Percentiles rank a stretch among this genome's conserved stretches.
These are phyloP conservation scores for Fusarium neocosmosporiellum DNA, from an alignment of 2,329 filamentous ascomycete genomes.

Conservation along the genomic window DNA sequence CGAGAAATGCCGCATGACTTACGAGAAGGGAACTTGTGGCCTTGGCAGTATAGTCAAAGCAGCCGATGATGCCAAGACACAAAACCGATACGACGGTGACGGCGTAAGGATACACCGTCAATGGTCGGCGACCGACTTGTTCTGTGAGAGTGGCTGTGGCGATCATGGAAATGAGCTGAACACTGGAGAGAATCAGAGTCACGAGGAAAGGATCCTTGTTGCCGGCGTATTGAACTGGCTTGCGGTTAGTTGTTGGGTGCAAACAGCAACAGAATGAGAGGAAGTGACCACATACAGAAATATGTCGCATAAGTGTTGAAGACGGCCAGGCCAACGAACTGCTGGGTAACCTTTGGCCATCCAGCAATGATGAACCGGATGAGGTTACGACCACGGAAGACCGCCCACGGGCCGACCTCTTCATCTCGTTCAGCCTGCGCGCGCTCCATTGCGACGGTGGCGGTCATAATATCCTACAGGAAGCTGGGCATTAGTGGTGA, in stretches of 20 bases:
- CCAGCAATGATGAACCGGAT: conserved; percentile 22
- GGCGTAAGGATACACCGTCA: conserved; percentile 20
- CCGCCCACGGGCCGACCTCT: conserved; percentile 12
- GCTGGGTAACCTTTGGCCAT: conserved; percentile 28
- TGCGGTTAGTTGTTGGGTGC: not conserved
- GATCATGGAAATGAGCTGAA: conserved; percentile 28
- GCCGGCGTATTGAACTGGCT: conserved; percentile 23
- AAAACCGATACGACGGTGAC: conserved; percentile 22
- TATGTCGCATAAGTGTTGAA: conserved; percentile 31
- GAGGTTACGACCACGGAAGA: conserved; percentile 24
- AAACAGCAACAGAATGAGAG: not conserved
- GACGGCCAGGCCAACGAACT: conserved; percentile 26
- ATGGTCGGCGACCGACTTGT: conserved; percentile 17
- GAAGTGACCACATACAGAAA: conserved; percentile 2
- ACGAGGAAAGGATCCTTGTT: conserved; percentile 31
- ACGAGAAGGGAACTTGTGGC: conserved; percentile 24
- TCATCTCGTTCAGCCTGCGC: conserved; percentile 11
- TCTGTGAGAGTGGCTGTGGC: conserved; percentile 20
- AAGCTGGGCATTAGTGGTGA: too few relatives aligned
- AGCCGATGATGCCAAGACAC: conserved; percentile 26
- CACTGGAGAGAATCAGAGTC: conserved; percentile 14
- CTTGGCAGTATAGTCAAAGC: conserved; percentile 27
- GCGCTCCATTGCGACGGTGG: conserved; percentile 21
- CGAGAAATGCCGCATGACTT: not conserved
- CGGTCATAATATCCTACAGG: conserved; percentile 18